Evolutionary conservation across 2,329 filamentous ascomycete genomes (phyloP), one percentile per base, ranked within the genome.

Genomic region (Penicillium sp.): DNA sequence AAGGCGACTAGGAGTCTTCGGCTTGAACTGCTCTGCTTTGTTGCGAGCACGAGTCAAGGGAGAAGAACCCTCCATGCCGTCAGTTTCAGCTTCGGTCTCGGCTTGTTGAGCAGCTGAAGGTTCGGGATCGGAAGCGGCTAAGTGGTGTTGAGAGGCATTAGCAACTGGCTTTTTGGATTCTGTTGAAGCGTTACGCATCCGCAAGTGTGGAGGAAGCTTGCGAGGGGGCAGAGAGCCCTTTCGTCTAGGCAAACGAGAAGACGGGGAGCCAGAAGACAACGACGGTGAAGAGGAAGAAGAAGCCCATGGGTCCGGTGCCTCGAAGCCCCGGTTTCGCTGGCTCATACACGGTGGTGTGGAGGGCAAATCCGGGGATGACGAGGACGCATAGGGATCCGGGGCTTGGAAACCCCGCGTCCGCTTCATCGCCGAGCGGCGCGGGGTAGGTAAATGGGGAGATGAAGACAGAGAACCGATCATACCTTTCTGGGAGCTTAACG

Each of bases 1-100:
- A 40, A 80, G 73, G 5, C 76, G 70, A 60, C 77, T 79, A 3
- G 77, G 76, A 6, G 71, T 75, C 59, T 76, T 77, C 0, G 78
- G 78, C 47, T 76, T 77, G 67, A 78, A 78, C 44, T 75, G 76
- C 60, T 78, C 72, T 2, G 75, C 75, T 46, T 72, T 70, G 43
- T 70, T 70, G 41, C 75, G 72, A 47, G 68, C 73, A 53, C 70
- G 72, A n/a, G 68, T 73, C n/a, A 77, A 24, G 0, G 59, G 69
- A 18, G 73, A 72, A 16, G 67, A 61, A 10, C 65, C 61, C 33
- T 70, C 67, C 49, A 66, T 52, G 33, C 66, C 66, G 10, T 63
- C 62, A 16, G 68, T 61, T 11, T 70, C 66, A 19, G 60, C 58
- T 2, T 61, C 60, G 33, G 37, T 46, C 5, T 55, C 43, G 14